Base-by-base conservation (phyloP, 1,139 yeast genomes). In the Torulaspora pretoriensis region DNA sequence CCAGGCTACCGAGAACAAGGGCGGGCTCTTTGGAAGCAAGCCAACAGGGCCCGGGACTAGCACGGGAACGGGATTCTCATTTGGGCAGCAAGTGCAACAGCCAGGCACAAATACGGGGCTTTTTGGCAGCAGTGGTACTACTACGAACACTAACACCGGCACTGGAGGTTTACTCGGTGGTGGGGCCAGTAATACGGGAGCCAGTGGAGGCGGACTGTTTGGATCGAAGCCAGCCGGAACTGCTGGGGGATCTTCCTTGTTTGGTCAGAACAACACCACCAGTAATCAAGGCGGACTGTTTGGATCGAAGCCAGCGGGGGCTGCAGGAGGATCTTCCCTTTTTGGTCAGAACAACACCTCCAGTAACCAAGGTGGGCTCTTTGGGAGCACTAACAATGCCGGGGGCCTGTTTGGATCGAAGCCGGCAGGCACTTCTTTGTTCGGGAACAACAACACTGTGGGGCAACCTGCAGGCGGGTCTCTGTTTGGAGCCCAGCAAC, bases 11-110 rank as follows among this genome's bases (percentile, higher is more conserved):
- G 40, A 46, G 19, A 25, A 54, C 22, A 51, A 60, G 8, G 71
- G 73, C 9, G 73, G 74, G 8, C 53, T 69, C 19, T 71, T 71
- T 59, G 74, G 74, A 4, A 48, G 32, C n/a, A 45, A 45, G 31
- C 48, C 47, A n/a, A 36, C 44, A 37, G 42, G 22, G 5, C 5
- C 22, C 22, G 22, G 46, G 33, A 16, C 44, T 28, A 22, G 25
- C 22, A 34, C 42, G 9, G 46, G 50, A 13, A 25, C 43, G 19
- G 47, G 50, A 4, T 28, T 47, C 6, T 34, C 45, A 8, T 43
- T 43, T 28, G 54, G 60, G 17, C 50, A 22, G 37, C 57, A 40
- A 56, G 33, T 29, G 19, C 38, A 29, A 10, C 40, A 36, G 8
- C 26, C 59, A 34, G 45, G 54, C 26, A 50, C 55, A n/a, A 72